phyloP scores from a whole-genome alignment of 768 basidiomycete species.

The Myochromella boudieri region DNA sequence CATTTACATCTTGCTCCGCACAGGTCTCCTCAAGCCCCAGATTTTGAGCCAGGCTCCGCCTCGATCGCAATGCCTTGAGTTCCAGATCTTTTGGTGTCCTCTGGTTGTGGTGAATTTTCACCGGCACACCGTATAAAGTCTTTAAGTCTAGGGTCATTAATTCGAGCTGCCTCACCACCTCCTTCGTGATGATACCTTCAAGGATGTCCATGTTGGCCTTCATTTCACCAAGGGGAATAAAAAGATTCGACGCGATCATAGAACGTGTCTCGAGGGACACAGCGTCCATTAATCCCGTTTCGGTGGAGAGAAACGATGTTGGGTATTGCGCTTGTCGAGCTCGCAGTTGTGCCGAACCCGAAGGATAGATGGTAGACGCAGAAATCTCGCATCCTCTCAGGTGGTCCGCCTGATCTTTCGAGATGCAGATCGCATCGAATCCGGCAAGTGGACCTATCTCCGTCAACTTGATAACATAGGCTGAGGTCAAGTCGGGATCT shows the following conservation, averaged over 20 bases:
- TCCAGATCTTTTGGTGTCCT: background rate
- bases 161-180: slow-evolving; percentile 33
- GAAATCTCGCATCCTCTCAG: slow-evolving; percentile 30
- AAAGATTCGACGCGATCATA: slow-evolving; percentile 31
- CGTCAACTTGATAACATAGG: slow-evolving; percentile 29
- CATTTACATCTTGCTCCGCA: slow-evolving; percentile 11
- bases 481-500: slow-evolving; percentile 9
- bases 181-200: slow-evolving; percentile 30
- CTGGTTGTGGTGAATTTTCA: background rate
- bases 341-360: slow-evolving; percentile 27
- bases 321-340: slow-evolving; percentile 42
- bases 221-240: slow-evolving; percentile 31
- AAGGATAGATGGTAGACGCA: slow-evolving; percentile 19
- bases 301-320: slow-evolving; percentile 28
- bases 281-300: slow-evolving; percentile 30
- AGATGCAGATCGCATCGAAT: slow-evolving; percentile 43
- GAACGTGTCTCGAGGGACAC: slow-evolving; percentile 38
- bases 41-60: slow-evolving; percentile 6
- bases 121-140: slow-evolving; percentile 13
- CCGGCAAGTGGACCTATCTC: slow-evolving; percentile 42
- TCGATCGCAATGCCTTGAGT: background rate
- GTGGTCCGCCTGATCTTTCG: slow-evolving; percentile 38
- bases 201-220: slow-evolving; percentile 38
- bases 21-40: slow-evolving; percentile 4
- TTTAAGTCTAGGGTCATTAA: slow-evolving; percentile 22